Evolutionary conservation across 2,329 filamentous ascomycete species (phyloP), one percentile per base, ranked within the genome.

Genomic region (Talaromyces sp.): DNA sequence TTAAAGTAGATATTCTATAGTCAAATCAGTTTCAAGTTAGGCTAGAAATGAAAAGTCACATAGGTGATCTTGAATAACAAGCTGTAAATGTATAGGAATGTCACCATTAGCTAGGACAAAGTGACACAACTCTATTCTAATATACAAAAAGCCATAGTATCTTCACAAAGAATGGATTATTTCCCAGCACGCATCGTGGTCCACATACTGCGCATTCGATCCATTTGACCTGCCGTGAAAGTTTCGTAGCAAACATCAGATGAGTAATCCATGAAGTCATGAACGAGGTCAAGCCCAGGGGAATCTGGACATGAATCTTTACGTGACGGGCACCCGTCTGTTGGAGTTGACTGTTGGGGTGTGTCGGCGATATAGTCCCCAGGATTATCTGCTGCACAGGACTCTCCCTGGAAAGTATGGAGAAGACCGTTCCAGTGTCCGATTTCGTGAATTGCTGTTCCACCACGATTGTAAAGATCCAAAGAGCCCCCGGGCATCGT

Each of bases 261-360:
- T 4, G 75, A 78, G 64, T 84, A 84, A 66, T 85, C 82, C 82
- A 85, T 85, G 60, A 80, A 84, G 62, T 85, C 83, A 54, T 82
- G 78, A 49, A 85, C 79, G 3, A 79, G 71, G 66, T 85, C 82
- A 11, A 73, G 48, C 0, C 77, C 79, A 10, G 71, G 66, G 20
- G 68, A 67, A 20, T 67, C 64, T 0, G 79, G 78, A 61, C 82
- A 85, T 16, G 73, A 80, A 60, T 80, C 74, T 68, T 83, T 83
- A 2, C 61, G 65, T 0, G 57, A 61, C 1, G 82, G 82, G 65
- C 82, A 86, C 1, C 81, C 81, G 56, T 79, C 76, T n/a, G 82
- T 85, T n/a, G 71, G 89, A 41, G 77, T 86, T 61, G 55, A 76
- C 56, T 77, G 71, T 55, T 75, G 71, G 13, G 76, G 73, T 14